Evolutionary conservation across 1,139 yeast genomes (phyloP).

Genomic region (Blastobotrys raffinosifermentans): DNA sequence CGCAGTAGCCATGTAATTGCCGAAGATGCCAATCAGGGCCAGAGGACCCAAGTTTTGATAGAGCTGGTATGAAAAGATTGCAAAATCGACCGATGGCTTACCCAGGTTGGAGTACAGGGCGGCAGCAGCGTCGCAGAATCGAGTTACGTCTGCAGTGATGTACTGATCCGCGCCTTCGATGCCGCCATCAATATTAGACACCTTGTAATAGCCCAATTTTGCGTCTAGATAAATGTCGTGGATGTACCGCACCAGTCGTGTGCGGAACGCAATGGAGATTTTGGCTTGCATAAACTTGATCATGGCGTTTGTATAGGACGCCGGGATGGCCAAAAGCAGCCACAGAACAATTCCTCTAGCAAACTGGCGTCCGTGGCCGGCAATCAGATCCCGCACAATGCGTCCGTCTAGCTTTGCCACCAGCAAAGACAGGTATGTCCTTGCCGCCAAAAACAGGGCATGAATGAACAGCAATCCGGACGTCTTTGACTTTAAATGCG

Average conservation of each 20-base stretch:
- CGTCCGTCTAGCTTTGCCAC: slow-evolving; percentile 91
- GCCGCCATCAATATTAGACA: slow-evolving; percentile 38
- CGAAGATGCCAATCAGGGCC: slow-evolving; percentile 75
- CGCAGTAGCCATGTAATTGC: slow-evolving; percentile 79
- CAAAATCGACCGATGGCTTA: slow-evolving; percentile 81
- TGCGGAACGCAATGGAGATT: slow-evolving; percentile 76
- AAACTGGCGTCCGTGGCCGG: slow-evolving; percentile 73
- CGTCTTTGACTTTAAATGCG: slow-evolving; percentile 63
- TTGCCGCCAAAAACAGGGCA: slow-evolving; percentile 64
- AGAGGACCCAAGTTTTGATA: slow-evolving; percentile 80
- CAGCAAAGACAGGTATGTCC: slow-evolving; percentile 83
- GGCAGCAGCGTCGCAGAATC: slow-evolving; percentile 78
- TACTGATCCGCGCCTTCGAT: slow-evolving; percentile 59
- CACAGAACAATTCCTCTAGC: slow-evolving; percentile 74
- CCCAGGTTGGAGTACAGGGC: slow-evolving; percentile 85
- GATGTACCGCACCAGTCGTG: slow-evolving; percentile 75
- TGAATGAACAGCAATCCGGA: slow-evolving; percentile 63
- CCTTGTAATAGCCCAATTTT: slow-evolving; percentile 76
- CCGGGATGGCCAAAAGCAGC: slow-evolving; percentile 88
- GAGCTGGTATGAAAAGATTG: slow-evolving; percentile 81
- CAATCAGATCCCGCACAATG: slow-evolving; percentile 81
- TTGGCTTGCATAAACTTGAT: slow-evolving; percentile 76
- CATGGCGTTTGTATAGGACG: slow-evolving; percentile 87
- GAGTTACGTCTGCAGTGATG: slow-evolving; percentile 77
- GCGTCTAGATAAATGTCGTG: slow-evolving; percentile 86